phyloP scores from a whole-genome alignment of 129 eudicot genomes.

The Silybum marianum region DNA sequence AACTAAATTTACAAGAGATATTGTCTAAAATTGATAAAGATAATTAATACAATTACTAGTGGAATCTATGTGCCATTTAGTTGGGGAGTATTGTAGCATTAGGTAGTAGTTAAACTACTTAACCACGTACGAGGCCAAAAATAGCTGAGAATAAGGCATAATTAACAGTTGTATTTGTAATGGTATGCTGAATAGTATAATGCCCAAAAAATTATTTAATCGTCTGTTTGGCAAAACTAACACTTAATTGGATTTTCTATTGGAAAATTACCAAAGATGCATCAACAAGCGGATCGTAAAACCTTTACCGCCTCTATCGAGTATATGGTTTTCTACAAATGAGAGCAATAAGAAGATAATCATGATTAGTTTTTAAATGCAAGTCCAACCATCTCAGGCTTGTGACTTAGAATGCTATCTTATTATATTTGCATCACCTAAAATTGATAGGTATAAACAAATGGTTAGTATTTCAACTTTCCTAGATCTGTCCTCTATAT shows the following conservation, averaged over 20 bases:
- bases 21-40: not conserved
- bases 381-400: constrained; percentile 27
- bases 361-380: constrained; percentile 10
- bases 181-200: not conserved
- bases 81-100: not conserved
- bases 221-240: not conserved
- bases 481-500: constrained; percentile 18
- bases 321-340: not conserved
- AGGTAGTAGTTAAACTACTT: not conserved
- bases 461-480: not conserved
- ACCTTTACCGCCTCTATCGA: too few relatives aligned
- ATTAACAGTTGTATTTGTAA: not conserved
- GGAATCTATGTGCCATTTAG: not conserved
- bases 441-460: not conserved
- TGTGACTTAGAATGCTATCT: constrained; percentile 31
- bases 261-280: not conserved
- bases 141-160: not conserved
- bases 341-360: not conserved
- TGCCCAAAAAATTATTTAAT: too few relatives aligned
- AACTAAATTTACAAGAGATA: not conserved
- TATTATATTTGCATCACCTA: not conserved
- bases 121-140: not conserved
- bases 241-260: not conserved
- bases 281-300: not conserved
- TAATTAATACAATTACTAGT: not conserved